Evolutionary conservation across 345 rosid species (phyloP).

Genomic region (Brassica carinata): DNA sequence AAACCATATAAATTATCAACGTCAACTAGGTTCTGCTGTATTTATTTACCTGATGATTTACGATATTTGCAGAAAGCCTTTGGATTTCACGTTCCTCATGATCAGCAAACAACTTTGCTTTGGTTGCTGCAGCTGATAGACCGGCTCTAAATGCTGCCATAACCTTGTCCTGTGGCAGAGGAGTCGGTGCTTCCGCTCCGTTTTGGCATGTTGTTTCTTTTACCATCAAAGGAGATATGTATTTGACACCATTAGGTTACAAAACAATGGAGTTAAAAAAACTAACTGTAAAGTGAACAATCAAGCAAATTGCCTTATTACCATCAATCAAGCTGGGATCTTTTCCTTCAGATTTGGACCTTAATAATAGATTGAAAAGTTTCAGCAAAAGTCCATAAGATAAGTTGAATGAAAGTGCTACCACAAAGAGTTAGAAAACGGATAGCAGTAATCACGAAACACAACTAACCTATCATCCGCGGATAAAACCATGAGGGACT

Average conservation of each 20-base stretch:
- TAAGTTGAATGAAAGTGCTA: not conserved
- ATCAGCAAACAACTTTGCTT: slow-evolving; percentile 95
- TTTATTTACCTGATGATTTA: slow-evolving; percentile 80
- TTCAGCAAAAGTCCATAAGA: slow-evolving; percentile 27
- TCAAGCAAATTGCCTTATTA: slow-evolving; percentile 20
- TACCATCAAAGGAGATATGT: slow-evolving; percentile 33
- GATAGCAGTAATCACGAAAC: not conserved
- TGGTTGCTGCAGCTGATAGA: slow-evolving; percentile 93
- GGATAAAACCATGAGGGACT: slow-evolving; percentile 77
- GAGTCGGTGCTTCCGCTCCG: slow-evolving; percentile 48
- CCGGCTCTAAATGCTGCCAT: slow-evolving; percentile 83
- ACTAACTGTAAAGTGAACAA: slow-evolving; percentile 1
- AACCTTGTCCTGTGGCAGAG: slow-evolving; percentile 68
- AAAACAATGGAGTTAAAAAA: not conserved
- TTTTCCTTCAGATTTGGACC: slow-evolving; percentile 63
- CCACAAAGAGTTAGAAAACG: slow-evolving; percentile 1
- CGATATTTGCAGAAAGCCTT: slow-evolving; percentile 89
- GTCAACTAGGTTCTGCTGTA: not conserved
- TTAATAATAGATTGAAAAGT: slow-evolving; percentile 40
- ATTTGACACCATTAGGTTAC: slow-evolving; percentile 10
- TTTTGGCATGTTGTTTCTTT: slow-evolving; percentile 54
- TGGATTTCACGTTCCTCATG: slow-evolving; percentile 99
- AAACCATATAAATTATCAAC: not conserved
- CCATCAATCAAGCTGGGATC: slow-evolving; percentile 49
- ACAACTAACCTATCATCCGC: slow-evolving; percentile 73